Evolutionary conservation across 2,329 filamentous ascomycete genomes (phyloP), one percentile per base, ranked within the genome.

Genomic region (Pezicula carpinea): DNA sequence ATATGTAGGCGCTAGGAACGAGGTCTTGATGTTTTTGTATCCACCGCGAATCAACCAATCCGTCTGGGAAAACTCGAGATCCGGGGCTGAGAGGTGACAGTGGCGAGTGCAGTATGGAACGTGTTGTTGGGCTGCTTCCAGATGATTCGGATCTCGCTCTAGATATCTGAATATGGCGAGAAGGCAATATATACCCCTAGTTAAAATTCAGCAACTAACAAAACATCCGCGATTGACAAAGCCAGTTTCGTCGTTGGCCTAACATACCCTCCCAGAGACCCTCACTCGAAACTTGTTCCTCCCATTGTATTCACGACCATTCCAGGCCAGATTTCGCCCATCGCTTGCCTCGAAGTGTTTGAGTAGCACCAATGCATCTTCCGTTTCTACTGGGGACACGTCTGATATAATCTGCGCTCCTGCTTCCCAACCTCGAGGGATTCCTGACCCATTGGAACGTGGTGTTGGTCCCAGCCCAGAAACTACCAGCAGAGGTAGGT

Each of bases 31-130:
- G 92, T 65, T 97, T 99, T 50, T 80, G 79, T 46, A 95, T 74
- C 92, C 92, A 99, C 51, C 80, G 69, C 17, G 84, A 77, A 50
- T 90, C 82, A 64, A 96, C 82, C 49, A 96, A 72, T 4, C 92
- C 93, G 68, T 97, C 93, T 6, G 92, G 91, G 62, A 93, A 97
- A 3, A 95, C 76, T 2, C 82, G 74, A 6, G 92, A 96, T 6
- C 77, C 78, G 3, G 91, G 90, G 33, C 87, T 93, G 23, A 97
- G 75, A 1, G 92, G 93, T 2, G 93, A 97, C 55, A 96, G 82
- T 1, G 91, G 89, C 11, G 93, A 97, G 66, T 97, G 92, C 4
- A 96, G 71, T n/a, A 82, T 71, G 49, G 75, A 69, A 15, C 73
- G 67, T 19, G 72, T 64, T 32, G 69, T 65, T 44, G 75, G 68